phyloP scores from a whole-genome alignment of 1,284 basidiomycete genomes.

The Austropuccinia psidii region DNA sequence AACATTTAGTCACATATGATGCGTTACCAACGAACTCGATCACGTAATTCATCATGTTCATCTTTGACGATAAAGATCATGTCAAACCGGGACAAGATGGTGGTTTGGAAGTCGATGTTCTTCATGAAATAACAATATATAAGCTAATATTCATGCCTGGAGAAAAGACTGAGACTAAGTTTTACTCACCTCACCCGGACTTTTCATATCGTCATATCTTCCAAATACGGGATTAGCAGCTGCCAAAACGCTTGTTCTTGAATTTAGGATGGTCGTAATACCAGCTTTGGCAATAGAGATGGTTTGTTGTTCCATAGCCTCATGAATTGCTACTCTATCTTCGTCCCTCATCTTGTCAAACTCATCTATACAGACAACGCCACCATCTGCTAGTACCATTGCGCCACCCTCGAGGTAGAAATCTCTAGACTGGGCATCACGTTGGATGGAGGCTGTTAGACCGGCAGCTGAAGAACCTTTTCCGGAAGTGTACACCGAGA shows the following conservation, averaged over 20 bases:
- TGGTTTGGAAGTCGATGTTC: slow-evolving; percentile 99
- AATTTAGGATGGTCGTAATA: slow-evolving; percentile 96
- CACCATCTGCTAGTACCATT: slow-evolving; percentile 97
- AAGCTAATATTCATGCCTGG: not conserved
- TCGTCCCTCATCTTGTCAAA: slow-evolving; percentile 99
- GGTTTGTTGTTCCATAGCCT: slow-evolving; percentile 99
- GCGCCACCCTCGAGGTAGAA: slow-evolving; percentile 99
- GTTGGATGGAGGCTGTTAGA: slow-evolving; percentile 94
- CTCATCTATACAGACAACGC: slow-evolving; percentile 98
- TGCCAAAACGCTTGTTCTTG: slow-evolving; percentile 88
- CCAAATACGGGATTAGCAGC: slow-evolving; percentile 99
- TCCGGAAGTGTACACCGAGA: slow-evolving; percentile 95
- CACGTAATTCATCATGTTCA: slow-evolving; percentile 89
- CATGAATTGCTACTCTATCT: slow-evolving; percentile 97
- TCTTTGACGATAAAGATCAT: slow-evolving; percentile 99
- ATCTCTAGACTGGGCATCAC: slow-evolving; percentile 83
- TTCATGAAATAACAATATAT: slow-evolving; percentile 44
- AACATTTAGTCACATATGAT: not conserved
- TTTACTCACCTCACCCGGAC: slow-evolving; percentile 73
- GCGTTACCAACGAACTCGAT: slow-evolving; percentile 57
- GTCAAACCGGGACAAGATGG: slow-evolving; percentile 95
- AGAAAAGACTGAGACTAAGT: not conserved
- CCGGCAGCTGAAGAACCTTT: slow-evolving; percentile 97
- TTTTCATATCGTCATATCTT: slow-evolving; percentile 92
- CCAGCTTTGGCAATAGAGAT: slow-evolving; percentile 99